Evolutionary conservation across 2,329 filamentous ascomycete species (phyloP), one percentile per base, ranked within the genome.

Genomic region (Magnaporthiopsis rhizophila): DNA sequence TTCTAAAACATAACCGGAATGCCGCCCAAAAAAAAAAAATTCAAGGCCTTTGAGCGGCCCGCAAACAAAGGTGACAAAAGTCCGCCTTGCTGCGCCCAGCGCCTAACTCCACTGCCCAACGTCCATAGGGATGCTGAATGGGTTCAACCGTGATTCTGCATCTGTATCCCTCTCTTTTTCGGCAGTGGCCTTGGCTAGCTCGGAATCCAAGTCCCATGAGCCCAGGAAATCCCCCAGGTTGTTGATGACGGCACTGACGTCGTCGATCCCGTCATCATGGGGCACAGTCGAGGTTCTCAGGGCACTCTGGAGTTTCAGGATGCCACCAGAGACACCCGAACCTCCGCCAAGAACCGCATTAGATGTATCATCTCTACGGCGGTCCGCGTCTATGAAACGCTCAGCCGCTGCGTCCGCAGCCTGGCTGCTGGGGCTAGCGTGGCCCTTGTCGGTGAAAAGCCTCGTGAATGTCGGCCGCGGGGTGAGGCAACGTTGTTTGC

Each of bases 301-400:
- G 21, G 45, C 45, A 21, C 45, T 53, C 45, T 9, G 45, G 21
- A 53, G 45, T 11, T 53, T 53, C 8, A 24, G 21, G 7, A 53
- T 24, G 21, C 45, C 45, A 53, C 45, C 18, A n/a, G 45, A 24
- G 45, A 21, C 45, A 11, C 21, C 9, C 21, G n/a, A 53, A n/a
- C 18, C 45, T 11, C 7, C 3, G 21, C n/a, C 45, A 3, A 9
- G 11, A 53, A 11, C 18, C 2, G 45, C 45, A 8, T 18, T 7
- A 9, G 45, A n/a, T 24, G 21, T 53, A 21, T 53, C n/a, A 21
- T n/a, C 18, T 53, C n/a, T 53, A 24, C 45, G 45, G 64, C 65
- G n/a, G 32, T 83, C 81, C 7, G 79, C 81, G n/a, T 75, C 71
- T 34, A 77, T 71, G 65, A 84, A 84, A 8, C 79, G 78, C 65